A percentile compares a stretch with the other conserved stretches of the same genome.
These are phyloP conservation scores for Melampsora americana DNA, from an alignment of 1,284 basidiomycete genomes.

Conservation along the genomic window DNA sequence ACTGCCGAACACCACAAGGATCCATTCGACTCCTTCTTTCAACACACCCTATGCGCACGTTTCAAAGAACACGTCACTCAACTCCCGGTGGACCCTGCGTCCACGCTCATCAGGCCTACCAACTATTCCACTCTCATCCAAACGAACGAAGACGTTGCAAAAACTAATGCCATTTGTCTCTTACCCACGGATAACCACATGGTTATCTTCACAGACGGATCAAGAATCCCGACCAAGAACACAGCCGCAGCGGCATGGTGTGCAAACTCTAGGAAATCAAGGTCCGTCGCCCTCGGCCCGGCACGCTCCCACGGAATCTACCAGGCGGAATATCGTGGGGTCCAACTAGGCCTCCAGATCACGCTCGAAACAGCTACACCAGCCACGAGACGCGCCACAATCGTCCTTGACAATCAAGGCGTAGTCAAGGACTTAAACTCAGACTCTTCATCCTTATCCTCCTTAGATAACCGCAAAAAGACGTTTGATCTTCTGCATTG, in stretches of 20 bases:
- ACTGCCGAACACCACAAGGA: too few species aligned
- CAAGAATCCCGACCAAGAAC: background rate
- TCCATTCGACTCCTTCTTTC: too few species aligned
- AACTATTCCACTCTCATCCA: too few species aligned
- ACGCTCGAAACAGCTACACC: background rate
- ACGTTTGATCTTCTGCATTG: too few species aligned
- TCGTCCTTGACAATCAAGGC: conserved; percentile 7
- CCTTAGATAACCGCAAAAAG: background rate
- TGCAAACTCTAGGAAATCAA: background rate
- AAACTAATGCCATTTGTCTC: too few species aligned
- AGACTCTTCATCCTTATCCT: background rate
- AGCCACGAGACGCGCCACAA: background rate
- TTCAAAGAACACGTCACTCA: too few species aligned
- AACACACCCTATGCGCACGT: too few species aligned
- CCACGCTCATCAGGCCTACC: too few species aligned
- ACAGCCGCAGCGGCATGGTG: background rate
- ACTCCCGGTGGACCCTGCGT: too few species aligned
- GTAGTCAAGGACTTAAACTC: background rate
- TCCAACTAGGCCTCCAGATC: background rate
- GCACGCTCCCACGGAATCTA: background rate
- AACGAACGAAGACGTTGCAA: too few species aligned
- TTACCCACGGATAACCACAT: too few species aligned
- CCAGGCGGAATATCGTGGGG: background rate
- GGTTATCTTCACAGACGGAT: background rate
- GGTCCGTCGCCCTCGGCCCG: background rate